A percentile compares a stretch with the other conserved stretches of the same genome.
phyloP scores from a whole-genome alignment of 2,329 filamentous ascomycete species.

The Fusarium sp. region DNA sequence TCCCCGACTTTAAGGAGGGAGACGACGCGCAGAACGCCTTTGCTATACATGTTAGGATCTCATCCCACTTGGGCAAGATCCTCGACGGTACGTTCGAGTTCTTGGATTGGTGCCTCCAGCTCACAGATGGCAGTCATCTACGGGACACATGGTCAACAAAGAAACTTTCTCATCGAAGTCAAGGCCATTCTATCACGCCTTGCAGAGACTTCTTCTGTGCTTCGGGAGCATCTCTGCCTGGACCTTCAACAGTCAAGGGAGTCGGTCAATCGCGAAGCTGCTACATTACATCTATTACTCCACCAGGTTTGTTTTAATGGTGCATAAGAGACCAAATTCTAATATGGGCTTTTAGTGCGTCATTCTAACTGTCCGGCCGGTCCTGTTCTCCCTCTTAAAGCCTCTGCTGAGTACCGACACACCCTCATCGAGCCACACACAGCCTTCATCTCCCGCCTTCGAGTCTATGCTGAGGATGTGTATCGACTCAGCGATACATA shows the following conservation, averaged over 20 bases:
- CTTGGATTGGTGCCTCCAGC: background rate
- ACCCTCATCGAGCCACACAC: background rate
- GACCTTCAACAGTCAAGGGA: constrained; percentile 17
- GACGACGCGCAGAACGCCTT: constrained; percentile 29
- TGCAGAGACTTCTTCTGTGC: constrained; percentile 21
- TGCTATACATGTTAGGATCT: constrained; percentile 27
- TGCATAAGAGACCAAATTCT: background rate
- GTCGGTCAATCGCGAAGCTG: constrained; percentile 30
- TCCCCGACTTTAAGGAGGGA: constrained; percentile 9
- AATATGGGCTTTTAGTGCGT: constrained; percentile 15
- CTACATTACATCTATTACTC: constrained; percentile 26
- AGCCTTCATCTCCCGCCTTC: constrained; percentile 20
- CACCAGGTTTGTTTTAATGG: constrained; percentile 18
- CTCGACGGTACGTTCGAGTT: constrained; percentile 22
- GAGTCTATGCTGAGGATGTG: constrained; percentile 37
- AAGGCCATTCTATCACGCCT: constrained; percentile 29
- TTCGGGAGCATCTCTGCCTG: constrained; percentile 18
- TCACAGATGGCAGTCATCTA: constrained; percentile 21
- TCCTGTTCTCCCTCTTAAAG: constrained; percentile 33
- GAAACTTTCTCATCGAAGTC: constrained; percentile 30
- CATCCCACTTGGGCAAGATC: constrained; percentile 33
- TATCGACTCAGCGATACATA: constrained; percentile 27
- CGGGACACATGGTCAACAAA: constrained; percentile 16
- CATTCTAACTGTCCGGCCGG: constrained; percentile 30
- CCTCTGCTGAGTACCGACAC: constrained; percentile 6